Percentiles rank a stretch among this genome's conserved stretches.
Evolutionary conservation across 2,329 filamentous ascomycete genomes (phyloP).

Genomic region (Aspergillus phoenicis): DNA sequence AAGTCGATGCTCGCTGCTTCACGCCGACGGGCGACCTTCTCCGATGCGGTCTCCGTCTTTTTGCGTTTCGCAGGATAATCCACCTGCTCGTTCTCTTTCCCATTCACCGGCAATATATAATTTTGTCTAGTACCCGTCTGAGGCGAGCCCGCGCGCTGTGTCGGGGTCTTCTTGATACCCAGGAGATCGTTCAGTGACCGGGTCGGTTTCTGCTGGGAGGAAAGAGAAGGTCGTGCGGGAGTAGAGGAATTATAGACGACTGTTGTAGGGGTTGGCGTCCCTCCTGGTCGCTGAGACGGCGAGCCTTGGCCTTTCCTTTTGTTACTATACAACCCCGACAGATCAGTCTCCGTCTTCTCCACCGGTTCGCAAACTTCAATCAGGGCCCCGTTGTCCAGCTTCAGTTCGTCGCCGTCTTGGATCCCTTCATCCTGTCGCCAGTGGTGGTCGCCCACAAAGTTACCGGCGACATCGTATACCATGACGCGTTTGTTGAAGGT

Average conservation of each 20-base stretch:
- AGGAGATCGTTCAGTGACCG: constrained; percentile 66
- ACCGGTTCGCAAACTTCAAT: constrained; percentile 78
- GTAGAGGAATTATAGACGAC: constrained; percentile 44
- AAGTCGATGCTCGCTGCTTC: constrained; percentile 27
- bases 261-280: constrained; percentile 37
- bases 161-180: constrained; percentile 64
- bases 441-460: constrained; percentile 82
- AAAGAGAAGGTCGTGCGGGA: constrained; percentile 34
- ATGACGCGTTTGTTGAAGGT: constrained; percentile 89
- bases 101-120: constrained; percentile 5
- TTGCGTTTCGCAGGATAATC: constrained; percentile 40
- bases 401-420: constrained; percentile 78
- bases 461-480: constrained; percentile 81
- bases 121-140: constrained; percentile 54
- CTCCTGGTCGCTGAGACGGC: constrained; percentile 27
- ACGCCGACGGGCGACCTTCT: constrained; percentile 2
- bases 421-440: constrained; percentile 72
- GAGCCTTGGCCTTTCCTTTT: constrained; percentile 57
- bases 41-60: constrained; percentile 22
- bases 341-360: constrained; percentile 74
- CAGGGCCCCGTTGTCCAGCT: constrained; percentile 73
- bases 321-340: constrained; percentile 74
- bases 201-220: constrained; percentile 47
- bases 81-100: constrained; percentile 10
- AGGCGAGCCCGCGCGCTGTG: constrained; percentile 68